Base-by-base conservation (phyloP, 768 basidiomycete genomes). In the Psilocybe subaeruginosa region DNA sequence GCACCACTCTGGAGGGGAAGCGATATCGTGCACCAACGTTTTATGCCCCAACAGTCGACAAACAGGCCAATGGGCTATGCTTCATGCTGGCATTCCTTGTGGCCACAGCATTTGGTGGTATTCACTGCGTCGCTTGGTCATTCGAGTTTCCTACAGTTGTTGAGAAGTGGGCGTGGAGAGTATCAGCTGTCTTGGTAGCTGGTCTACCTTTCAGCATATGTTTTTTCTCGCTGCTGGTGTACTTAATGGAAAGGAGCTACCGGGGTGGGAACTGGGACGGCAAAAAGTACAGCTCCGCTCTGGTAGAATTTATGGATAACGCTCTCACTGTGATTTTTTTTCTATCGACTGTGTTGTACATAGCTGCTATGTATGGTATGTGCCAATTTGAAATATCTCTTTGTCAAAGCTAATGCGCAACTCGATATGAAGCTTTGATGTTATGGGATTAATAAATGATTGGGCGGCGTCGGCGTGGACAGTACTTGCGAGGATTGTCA, bases 91-190 rank as follows among this genome's bases (percentile, higher is more conserved):
- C 47, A 19, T 9, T 65, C 8, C 7, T 53, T 8, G 53, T 65
- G 1, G 52, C 62, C 1, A 37, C 61, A 14, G 50, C 65, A 1
- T 70, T 68, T 46, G 69, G 69, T 1, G 60, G 65, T 0, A 61
- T 69, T 3, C 66, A 69, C 45, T 64, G 58, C 43, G 56, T 64
- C 9, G 64, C 60, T 2, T 67, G 64, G 64, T 51, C 55, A 6
- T 60, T 60, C 29, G 35, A 57, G 16, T 69, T 69, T 29, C 56
- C 66, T 3, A 54, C 66, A 2, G 2, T 41, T 3, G 39, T 31
- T 6, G 66, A 68, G 23, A 37, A 53, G 1, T 47, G 39, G 16
- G 17, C 68, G 4, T 68, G 66, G 55, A 49, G 60, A 9, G 43
- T 61, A 23, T 50, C 54, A 0, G 45, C 60, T 8, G 30, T 51